Evolutionary conservation across 1,139 yeast genomes (phyloP).

Genomic region (Candida sojae): DNA sequence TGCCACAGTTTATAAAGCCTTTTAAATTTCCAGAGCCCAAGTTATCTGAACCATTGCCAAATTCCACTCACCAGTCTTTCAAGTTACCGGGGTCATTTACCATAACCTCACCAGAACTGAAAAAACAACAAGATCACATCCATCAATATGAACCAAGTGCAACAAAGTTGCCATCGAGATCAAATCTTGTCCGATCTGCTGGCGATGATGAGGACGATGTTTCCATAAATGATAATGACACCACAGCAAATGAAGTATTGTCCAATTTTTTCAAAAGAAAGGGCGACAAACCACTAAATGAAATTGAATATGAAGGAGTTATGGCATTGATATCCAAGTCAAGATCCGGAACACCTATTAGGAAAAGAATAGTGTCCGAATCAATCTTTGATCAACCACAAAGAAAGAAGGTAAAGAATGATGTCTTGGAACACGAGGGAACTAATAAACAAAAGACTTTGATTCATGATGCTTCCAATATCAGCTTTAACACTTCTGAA

Average conservation of each 20-base stretch:
- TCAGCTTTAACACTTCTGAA: slow-evolving; percentile 37
- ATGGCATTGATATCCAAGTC: slow-evolving; percentile 51
- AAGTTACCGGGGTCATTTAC: slow-evolving; percentile 13
- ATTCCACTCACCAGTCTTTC: neutral
- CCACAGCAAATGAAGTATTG: slow-evolving; percentile 54
- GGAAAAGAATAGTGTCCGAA: slow-evolving; percentile 3
- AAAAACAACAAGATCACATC: slow-evolving; percentile 1
- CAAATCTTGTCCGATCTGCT: neutral
- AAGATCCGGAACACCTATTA: slow-evolving; percentile 15
- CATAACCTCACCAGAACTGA: neutral
- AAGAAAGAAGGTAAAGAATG: slow-evolving; percentile 5
- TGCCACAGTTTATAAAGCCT: slow-evolving; percentile 6
- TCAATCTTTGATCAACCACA: slow-evolving; percentile 5
- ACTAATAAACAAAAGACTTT: slow-evolving; percentile 14
- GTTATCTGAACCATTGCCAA: neutral
- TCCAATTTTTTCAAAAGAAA: slow-evolving; percentile 73
- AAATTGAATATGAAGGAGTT: slow-evolving; percentile 84
- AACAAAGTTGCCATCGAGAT: neutral
- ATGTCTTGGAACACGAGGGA: neutral
- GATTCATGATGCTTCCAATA: slow-evolving; percentile 11
- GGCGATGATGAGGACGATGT: neutral
- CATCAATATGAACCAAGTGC: neutral
- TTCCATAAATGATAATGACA: slow-evolving; percentile 2
- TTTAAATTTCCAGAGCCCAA: slow-evolving; percentile 7
- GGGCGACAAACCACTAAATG: slow-evolving; percentile 75